Conservation (phyloP, 305 asterid species). For the Striga hermonthica region DNA sequence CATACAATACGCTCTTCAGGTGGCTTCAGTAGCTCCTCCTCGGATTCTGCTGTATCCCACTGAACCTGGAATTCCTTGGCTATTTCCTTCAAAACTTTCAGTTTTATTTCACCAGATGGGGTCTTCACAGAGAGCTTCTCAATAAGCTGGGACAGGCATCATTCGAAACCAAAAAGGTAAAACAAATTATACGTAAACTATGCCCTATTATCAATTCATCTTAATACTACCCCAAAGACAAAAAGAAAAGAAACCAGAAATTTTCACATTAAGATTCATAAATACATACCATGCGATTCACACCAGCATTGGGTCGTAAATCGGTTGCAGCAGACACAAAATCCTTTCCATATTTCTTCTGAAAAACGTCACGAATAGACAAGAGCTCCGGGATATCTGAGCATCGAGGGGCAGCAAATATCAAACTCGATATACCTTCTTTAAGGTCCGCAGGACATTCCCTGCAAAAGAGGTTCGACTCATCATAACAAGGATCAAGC, state of each 20-base stretch:
- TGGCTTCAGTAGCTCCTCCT: slow-evolving; percentile 76
- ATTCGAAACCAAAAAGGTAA: slow-evolving; percentile 22
- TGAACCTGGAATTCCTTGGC: slow-evolving; percentile 90
- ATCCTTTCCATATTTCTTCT: slow-evolving; percentile 89
- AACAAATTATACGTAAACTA: neutral
- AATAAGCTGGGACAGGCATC: slow-evolving; percentile 57
- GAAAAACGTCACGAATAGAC: slow-evolving; percentile 66
- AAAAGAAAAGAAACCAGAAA: no score
- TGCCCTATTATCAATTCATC: no score
- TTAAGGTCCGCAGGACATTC: slow-evolving; percentile 93
- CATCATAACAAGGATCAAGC: neutral
- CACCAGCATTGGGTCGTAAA: slow-evolving; percentile 90
- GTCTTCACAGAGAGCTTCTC: slow-evolving; percentile 90
- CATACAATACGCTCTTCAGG: slow-evolving; percentile 80
- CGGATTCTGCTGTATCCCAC: slow-evolving; percentile 81
- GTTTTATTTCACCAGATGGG: slow-evolving; percentile 76
- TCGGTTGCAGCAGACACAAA: slow-evolving; percentile 94
- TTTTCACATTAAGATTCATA: neutral
- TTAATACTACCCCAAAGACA: no score
- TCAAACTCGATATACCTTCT: slow-evolving; percentile 87
- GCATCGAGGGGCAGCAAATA: slow-evolving; percentile 94
- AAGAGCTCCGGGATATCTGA: slow-evolving; percentile 85
- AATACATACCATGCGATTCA: slow-evolving; percentile 67
- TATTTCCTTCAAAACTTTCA: slow-evolving; percentile 83
- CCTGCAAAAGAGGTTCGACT: slow-evolving; percentile 40